phyloP scores from a whole-genome alignment of 352 stramenopile species.

The Elongisporangium senticosum region DNA sequence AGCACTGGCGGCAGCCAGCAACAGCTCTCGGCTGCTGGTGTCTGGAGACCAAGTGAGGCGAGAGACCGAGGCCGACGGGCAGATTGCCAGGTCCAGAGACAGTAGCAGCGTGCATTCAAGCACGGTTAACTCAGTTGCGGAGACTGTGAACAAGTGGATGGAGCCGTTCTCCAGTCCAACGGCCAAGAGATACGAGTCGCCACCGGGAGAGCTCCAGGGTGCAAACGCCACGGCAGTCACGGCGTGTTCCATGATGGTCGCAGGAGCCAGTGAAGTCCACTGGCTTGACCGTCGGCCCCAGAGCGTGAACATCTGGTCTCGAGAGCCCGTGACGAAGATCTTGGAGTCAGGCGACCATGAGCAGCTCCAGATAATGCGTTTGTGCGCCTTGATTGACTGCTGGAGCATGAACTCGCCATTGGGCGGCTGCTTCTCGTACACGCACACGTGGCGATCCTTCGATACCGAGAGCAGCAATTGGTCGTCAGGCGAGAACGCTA shows the following conservation, averaged over 20 bases:
- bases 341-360: slow-evolving; percentile 58
- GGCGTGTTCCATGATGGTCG: slow-evolving; percentile 22
- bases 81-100: slow-evolving; percentile 16
- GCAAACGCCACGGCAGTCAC: slow-evolving; percentile 64
- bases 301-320: slow-evolving; percentile 60
- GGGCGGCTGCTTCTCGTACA: slow-evolving; percentile 31
- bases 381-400: slow-evolving; percentile 58
- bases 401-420: slow-evolving; percentile 30
- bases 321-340: slow-evolving; percentile 51
- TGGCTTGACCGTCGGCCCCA: slow-evolving; percentile 19
- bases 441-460: slow-evolving; percentile 64
- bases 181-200: slow-evolving; percentile 28
- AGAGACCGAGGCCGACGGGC: slow-evolving; percentile 32
- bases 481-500: slow-evolving; percentile 68
- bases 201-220: slow-evolving; percentile 5
- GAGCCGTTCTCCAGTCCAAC: slow-evolving; percentile 56
- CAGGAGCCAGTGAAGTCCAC: slow-evolving; percentile 9
- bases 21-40: background rate
- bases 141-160: slow-evolving; percentile 34
- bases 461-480: slow-evolving; percentile 60
- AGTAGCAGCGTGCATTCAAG: slow-evolving; percentile 9
- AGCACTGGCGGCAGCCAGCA: slow-evolving; percentile 37
- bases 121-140: background rate
- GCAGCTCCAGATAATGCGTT: slow-evolving; percentile 79
- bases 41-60: slow-evolving; percentile 41